A percentile compares a stretch with the other conserved stretches of the same genome.
These are phyloP conservation scores for Komagataella kurtzmanii DNA, from an alignment of 805 yeast genomes.

Conservation along the genomic window DNA sequence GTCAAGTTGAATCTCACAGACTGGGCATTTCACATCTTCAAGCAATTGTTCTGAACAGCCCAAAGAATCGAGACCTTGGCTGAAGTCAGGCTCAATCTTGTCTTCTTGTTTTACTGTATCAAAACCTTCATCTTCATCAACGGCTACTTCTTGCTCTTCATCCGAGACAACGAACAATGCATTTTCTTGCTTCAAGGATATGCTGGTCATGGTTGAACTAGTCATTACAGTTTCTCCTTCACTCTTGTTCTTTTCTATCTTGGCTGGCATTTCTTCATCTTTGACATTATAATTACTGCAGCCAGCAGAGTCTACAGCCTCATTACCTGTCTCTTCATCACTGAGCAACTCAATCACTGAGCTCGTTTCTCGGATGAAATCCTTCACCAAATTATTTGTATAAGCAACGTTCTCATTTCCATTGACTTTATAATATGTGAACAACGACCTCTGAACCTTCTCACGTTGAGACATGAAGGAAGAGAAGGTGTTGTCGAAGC, in stretches of 20 bases:
- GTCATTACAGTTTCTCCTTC: neutral
- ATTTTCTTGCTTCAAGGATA: neutral
- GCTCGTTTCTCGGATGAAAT: neutral
- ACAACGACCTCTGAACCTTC: neutral
- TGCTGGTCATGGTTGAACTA: neutral
- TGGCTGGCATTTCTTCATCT: neutral
- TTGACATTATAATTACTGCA: neutral
- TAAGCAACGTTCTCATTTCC: neutral
- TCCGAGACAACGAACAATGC: neutral
- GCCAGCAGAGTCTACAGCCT: neutral
- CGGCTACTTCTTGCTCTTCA: neutral
- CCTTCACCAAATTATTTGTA: neutral
- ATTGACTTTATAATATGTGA: neutral
- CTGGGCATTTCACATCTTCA: constrained; percentile 29
- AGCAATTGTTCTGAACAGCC: too few species aligned
- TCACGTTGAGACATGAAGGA: neutral
- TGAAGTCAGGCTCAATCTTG: neutral
- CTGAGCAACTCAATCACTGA: neutral
- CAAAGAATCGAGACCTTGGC: neutral
- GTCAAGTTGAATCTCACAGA: constrained; percentile 30
- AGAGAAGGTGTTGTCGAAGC: neutral
- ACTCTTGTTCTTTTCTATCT: neutral
- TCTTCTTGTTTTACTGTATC: neutral
- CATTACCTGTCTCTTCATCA: neutral
- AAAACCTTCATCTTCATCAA: neutral